A percentile compares a stretch with the other conserved stretches of the same genome.
Evolutionary conservation across 2,329 filamentous ascomycete genomes (phyloP).

Genomic region (Trichoderma sp.): DNA sequence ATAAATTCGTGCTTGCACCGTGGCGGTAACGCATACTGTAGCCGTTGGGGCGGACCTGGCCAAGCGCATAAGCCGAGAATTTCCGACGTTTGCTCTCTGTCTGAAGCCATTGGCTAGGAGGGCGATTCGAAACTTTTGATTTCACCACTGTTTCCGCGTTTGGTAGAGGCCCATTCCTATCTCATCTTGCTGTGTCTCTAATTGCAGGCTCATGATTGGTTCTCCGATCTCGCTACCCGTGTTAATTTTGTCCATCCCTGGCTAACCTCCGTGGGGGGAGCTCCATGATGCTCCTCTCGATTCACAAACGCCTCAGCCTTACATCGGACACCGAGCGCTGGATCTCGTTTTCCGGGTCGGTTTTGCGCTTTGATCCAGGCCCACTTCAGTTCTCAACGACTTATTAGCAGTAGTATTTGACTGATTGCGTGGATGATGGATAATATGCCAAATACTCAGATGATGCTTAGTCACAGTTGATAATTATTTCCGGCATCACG

Average conservation of each 20-base stretch:
- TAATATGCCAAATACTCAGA: background rate
- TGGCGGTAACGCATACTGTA: background rate
- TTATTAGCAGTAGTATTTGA: too few relatives aligned
- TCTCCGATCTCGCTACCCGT: background rate
- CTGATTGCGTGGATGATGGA: background rate
- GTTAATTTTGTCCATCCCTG: background rate
- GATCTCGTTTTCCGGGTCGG: background rate
- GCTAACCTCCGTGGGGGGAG: background rate
- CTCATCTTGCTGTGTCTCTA: background rate
- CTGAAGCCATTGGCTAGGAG: background rate
- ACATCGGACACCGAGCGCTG: constrained; percentile 5
- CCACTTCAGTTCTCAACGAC: background rate
- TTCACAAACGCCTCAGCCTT: background rate
- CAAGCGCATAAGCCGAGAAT: background rate
- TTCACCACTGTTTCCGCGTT: background rate
- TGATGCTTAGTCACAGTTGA: background rate
- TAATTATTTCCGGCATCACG: background rate
- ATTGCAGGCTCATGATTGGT: background rate
- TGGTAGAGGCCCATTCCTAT: background rate
- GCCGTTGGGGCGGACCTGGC: background rate
- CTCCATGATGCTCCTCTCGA: background rate
- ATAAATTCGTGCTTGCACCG: background rate
- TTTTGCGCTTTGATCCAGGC: background rate
- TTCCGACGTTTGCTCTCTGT: background rate
- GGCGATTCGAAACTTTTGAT: background rate